phyloP scores from a whole-genome alignment of 257 asterid genomes.

The Solanum habrochaites region DNA sequence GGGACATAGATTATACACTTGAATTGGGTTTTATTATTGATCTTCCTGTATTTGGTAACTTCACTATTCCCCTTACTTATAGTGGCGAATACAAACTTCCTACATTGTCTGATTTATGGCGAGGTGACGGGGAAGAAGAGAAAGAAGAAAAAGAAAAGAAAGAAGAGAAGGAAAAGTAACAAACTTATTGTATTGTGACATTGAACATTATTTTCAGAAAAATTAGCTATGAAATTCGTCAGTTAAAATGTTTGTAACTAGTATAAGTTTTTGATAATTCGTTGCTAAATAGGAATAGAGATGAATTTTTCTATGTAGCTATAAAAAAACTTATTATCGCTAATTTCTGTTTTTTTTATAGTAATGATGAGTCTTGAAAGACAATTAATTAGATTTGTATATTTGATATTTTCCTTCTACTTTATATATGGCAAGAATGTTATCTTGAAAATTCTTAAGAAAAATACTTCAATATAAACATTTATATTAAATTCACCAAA shows the following conservation, averaged over 20 bases:
- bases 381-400: neutral
- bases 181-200: neutral
- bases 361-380: neutral
- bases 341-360: too few species aligned
- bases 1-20: slow-evolving; percentile 62
- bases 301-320: too few species aligned
- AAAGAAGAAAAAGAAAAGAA: neutral
- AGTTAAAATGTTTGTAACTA: too few species aligned
- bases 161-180: neutral
- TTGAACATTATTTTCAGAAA: neutral
- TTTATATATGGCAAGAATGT: neutral
- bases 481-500: too few species aligned
- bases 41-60: slow-evolving; percentile 52
- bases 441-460: too few species aligned
- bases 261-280: too few species aligned
- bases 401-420: neutral
- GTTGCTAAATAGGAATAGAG: too few species aligned
- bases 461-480: too few species aligned
- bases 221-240: too few species aligned
- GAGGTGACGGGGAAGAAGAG: neutral
- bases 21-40: slow-evolving; percentile 42
- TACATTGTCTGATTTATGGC: slow-evolving; percentile 32
- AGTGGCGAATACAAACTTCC: slow-evolving; percentile 74
- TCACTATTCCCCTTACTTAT: slow-evolving; percentile 48
- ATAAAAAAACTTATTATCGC: neutral